Evolutionary conservation across 345 rosid species (phyloP), one percentile per base, ranked within the genome.

Genomic region (Pugionium cornutum): DNA sequence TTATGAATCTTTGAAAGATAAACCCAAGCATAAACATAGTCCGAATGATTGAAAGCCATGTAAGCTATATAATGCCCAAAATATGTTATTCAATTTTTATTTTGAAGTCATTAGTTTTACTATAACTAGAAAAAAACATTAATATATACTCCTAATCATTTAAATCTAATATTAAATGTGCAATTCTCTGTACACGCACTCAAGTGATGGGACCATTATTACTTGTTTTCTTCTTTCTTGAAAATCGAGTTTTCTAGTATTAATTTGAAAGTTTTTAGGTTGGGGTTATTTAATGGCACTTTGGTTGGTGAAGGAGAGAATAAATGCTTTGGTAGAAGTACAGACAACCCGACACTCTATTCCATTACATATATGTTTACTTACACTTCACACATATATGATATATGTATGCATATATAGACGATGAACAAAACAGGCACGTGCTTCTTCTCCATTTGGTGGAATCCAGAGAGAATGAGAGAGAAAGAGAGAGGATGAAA

Each of bases 311-410:
- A 58, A 66, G 30, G 72, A 72, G 76, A 72, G 71, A 58, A 72
- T 72, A 65, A 72, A 72, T 72, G 71, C 56, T 65, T 65, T 65
- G 76, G 65, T 70, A 62, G 51, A 57, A 65, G 76, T 72, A 72
- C 76, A 64, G 76, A 58, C 76, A 72, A 72, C 62, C 62, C 43
- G 50, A 58, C 62, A 72, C 72, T 50, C 53, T 49, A 35, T 53
- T 58, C 33, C 35, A 66, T 52, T 39, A 59, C 67, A 70, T 67
- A 66, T 1, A 62, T 8, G 5, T 7, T 46, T 31, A 60, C 43
- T 4, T 44, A 43, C 3, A 18, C 18, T 18, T 18, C 18, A 18
- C 18, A 18, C 18, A 18, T 18, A 18, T 18, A 18, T 18, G 18
- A 51, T 49, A 30, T 37, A 30, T 39, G 8, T 27, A 37, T 63